Base-by-base conservation (phyloP, 1,284 basidiomycete species). In the Ustilago xerochloae region DNA sequence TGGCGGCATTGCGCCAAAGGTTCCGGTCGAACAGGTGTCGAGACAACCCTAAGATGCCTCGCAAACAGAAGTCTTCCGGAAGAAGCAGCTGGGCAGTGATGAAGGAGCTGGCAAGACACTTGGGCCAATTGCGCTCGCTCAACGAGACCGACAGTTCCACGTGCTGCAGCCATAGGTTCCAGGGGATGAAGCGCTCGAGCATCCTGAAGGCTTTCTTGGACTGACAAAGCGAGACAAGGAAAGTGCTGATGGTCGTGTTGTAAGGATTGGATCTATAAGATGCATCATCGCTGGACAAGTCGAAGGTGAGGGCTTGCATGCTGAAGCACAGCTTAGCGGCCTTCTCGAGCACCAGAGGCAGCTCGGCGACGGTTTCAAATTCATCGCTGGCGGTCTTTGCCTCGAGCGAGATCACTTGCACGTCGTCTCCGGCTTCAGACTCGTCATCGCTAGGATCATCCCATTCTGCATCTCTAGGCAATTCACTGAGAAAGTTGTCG, bases 41-140 rank as follows among this genome's bases (percentile, higher is more conserved):
- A 13, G 65, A 65, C 8, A 74, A 39, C 9, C 71, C 71, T 5
- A 65, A 92, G 90, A 95, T 92, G 4, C 97, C 97, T 30, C 95
- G 89, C 66, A 98, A 85, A 77, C 92, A 93, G 93, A 94, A 97
- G 84, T 99, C 97, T 84, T 99, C 97, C 0, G 92, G 89, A 3
- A 99, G 86, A 0, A 94, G 92, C 13, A 88, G 86, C 57, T 88
- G 90, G 8, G 88, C 78, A 15, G 85, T 83, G 8, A 88, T 81
- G 50, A 86, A 85, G 15, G 68, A 49, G 16, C 26, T 43, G 4
- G 59, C 41, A 9, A 70, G 59, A n/a, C 47, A 36, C 32, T 58
- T 69, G n/a, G 72, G 66, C 66, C 71, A 65, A 29, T 16, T 22
- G 20, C 66, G 63, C 50, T 63, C 63, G 5, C 16, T 48, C 46